These are phyloP conservation scores for Pythium myriotylum DNA, from an alignment of 352 stramenopile genomes.

Conservation along the genomic window DNA sequence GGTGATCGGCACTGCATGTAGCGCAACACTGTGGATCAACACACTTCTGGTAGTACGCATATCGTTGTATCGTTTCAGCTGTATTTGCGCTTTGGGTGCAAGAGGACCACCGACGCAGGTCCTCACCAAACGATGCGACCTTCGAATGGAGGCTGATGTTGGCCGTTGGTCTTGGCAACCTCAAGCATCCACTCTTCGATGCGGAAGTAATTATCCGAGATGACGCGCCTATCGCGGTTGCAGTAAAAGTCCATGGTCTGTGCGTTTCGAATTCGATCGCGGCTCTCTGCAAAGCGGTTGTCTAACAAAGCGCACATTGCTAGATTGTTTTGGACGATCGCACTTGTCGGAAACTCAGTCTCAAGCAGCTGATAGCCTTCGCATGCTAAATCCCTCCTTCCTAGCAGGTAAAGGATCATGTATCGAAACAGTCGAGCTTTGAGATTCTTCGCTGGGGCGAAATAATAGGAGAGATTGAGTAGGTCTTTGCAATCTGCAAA, in stretches of 20 bases:
- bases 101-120: neutral
- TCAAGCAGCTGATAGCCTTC: slow-evolving; percentile 19
- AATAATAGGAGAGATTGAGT: slow-evolving; percentile 21
- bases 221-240: neutral
- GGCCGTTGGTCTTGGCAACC: neutral
- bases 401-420: slow-evolving; percentile 23
- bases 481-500: slow-evolving; percentile 7
- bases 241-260: neutral
- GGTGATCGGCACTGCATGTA: slow-evolving; percentile 85
- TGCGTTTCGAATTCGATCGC: slow-evolving; percentile 14
- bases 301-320: slow-evolving; percentile 18
- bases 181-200: slow-evolving; percentile 18
- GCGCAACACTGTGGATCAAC: slow-evolving; percentile 1
- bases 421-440: slow-evolving; percentile 29
- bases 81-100: neutral
- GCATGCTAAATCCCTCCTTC: slow-evolving; percentile 16
- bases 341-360: slow-evolving; percentile 11
- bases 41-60: neutral
- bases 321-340: slow-evolving; percentile 26
- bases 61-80: no score
- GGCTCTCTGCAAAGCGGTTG: neutral
- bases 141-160: neutral
- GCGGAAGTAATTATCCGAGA: slow-evolving; percentile 16
- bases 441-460: slow-evolving; percentile 20
- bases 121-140: slow-evolving; percentile 13